Evolutionary conservation across 78 protist genomes (phyloP).

Genomic region (Chrysochromulina parva): DNA sequence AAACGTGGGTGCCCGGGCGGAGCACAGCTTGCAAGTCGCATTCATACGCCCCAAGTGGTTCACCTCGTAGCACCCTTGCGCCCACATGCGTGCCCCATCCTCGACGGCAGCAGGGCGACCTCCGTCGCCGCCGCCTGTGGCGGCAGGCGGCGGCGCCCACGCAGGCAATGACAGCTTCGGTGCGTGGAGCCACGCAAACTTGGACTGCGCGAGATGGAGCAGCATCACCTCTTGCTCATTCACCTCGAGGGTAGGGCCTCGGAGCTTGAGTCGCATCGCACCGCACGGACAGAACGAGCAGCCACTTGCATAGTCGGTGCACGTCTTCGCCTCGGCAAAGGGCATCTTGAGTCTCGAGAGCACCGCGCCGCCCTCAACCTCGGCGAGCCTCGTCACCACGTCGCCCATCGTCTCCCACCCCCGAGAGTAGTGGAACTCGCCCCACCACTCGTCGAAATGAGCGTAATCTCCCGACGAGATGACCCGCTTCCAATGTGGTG

Average conservation of each 20-base stretch:
- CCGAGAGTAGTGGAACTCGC: not conserved
- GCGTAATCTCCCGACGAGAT: not conserved
- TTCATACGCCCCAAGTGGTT: not conserved
- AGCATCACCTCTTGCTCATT: not conserved
- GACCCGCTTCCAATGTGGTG: not conserved
- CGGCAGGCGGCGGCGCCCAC: not conserved
- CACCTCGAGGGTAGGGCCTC: not conserved
- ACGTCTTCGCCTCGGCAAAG: not conserved
- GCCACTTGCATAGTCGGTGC: not conserved
- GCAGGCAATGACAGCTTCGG: not conserved
- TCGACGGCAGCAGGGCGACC: no score
- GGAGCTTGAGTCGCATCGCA: not conserved
- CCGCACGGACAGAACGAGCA: constrained; percentile 14
- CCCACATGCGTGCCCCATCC: no score
- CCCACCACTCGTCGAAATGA: constrained; percentile 16
- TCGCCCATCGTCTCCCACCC: constrained; percentile 30
- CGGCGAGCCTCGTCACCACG: not conserved
- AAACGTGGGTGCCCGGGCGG: not conserved
- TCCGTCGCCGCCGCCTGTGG: no score
- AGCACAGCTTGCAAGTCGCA: not conserved
- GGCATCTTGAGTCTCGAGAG: not conserved
- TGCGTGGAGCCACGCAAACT: not conserved
- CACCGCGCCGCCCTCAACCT: not conserved
- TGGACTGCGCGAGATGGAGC: not conserved
- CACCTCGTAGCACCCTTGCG: no score